These are phyloP conservation scores for Solanum chmielewskii DNA, from an alignment of 257 asterid genomes.

Conservation along the genomic window DNA sequence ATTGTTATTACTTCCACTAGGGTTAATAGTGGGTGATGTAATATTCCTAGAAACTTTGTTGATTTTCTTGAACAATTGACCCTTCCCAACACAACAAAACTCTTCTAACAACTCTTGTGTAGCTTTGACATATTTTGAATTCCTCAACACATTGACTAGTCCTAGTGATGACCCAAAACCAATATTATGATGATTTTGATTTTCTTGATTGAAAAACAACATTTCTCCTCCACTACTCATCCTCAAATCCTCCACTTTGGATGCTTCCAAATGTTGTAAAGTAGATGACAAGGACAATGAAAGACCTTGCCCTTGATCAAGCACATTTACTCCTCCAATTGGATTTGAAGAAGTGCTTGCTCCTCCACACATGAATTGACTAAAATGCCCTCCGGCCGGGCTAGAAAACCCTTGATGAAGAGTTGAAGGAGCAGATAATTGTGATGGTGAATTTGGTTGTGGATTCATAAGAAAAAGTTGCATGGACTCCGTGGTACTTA, in stretches of 20 bases:
- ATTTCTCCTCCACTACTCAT: conserved; percentile 42
- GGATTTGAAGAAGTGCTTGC: conserved; percentile 15
- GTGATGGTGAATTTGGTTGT: conserved; percentile 40
- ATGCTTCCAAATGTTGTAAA: conserved; percentile 53
- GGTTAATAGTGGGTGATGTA: conserved; percentile 9
- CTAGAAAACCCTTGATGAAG: conserved; percentile 37
- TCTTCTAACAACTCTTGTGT: conserved; percentile 83
- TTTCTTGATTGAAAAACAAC: conserved; percentile 54
- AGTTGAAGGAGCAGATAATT: conserved; percentile 18
- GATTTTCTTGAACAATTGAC: conserved; percentile 48
- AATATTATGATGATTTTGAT: conserved; percentile 24
- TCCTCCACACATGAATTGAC: conserved; percentile 47
- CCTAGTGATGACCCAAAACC: conserved; percentile 40
- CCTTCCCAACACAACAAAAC: conserved; percentile 82
- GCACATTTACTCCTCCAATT: conserved; percentile 22
- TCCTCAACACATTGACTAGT: conserved; percentile 43
- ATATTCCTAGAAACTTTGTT: conserved; percentile 21
- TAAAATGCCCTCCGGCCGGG: conserved; percentile 19
- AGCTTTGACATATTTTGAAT: conserved; percentile 63
- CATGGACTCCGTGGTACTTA: conserved; percentile 78
- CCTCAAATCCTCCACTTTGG: conserved; percentile 64
- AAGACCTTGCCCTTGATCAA: conserved; percentile 64
- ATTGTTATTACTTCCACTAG: conserved; percentile 10
- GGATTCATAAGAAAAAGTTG: conserved; percentile 86
- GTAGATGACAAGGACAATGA: conserved; percentile 74